Evolutionary conservation across 805 yeast species (phyloP), one percentile per base, ranked within the genome.

Genomic region (Lachancea fermentati): DNA sequence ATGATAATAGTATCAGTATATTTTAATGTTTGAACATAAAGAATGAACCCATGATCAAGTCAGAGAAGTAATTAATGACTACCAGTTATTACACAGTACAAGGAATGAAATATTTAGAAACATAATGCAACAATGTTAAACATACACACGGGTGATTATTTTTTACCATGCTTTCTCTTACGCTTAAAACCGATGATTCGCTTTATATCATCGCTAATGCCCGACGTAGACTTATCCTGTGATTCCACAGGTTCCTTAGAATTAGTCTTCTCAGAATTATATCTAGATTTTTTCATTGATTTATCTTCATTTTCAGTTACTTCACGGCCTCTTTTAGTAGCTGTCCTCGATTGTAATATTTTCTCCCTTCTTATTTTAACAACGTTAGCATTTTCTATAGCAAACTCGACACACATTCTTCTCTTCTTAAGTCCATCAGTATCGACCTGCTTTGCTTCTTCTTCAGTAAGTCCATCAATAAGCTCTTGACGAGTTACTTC

Each of bases 381-480:
- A 42, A 93, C 96, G 57, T 85, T 84, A 22, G 97, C 94, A 60
- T 93, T 88, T 60, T 93, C 98, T 54, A 93, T 74, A 4, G 98
- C 97, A 69, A 93, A 93, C 61, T 93, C 98, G 24, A 79, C 97
- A 54, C 91, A 85, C 44, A 93, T 70, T 46, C 86, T 78, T 67
- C 96, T 79, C 57, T 76, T 76, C 41, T 72, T 69, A 17, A 68
- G 63, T 6, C 76, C 76, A 34, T 81, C 88, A 18, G 69, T 50
- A 39, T 71, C 69, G 2, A 77, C 78, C 6, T 60, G 35, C 51
- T 78, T 77, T 59, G 69, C 67, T 54, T 84, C 89, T 35, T 83
- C 87, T 3, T 79, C 87, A 24, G 69, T 66, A 43, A 83, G 59
- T n/a, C 91, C 89, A 48, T 74, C 85, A 15, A 73, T 44, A 30